Evolutionary conservation across 75 land plant genomes (phyloP).

Genomic region (Pinus taeda): DNA sequence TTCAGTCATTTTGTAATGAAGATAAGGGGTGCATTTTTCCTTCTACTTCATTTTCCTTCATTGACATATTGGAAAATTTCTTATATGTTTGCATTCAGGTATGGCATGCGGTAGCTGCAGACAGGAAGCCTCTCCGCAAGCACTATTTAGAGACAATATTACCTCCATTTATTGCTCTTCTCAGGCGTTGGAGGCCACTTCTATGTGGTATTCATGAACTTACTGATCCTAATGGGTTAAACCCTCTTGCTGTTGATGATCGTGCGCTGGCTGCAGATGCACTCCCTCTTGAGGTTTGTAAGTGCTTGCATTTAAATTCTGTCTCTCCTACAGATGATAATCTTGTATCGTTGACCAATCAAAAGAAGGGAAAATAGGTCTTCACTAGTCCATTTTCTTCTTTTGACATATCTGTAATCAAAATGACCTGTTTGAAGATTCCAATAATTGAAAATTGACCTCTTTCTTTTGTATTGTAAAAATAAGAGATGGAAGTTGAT

Average conservation of each 20-base stretch:
- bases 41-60: background rate
- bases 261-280: constrained; percentile 91
- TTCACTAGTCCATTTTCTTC: background rate
- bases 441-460: too few relatives aligned
- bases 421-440: too few relatives aligned
- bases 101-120: constrained; percentile 90
- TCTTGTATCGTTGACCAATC: background rate
- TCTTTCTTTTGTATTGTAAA: background rate
- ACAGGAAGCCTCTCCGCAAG: constrained; percentile 74
- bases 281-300: constrained; percentile 76
- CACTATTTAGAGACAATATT: constrained; percentile 78
- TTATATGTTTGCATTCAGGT: constrained; percentile 41
- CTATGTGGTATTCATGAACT: constrained; percentile 96
- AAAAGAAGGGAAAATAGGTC: background rate
- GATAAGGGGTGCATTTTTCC: too few relatives aligned
- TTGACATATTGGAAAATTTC: background rate
- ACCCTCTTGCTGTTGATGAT: constrained; percentile 91
- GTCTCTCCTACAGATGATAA: background rate
- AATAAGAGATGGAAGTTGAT: background rate
- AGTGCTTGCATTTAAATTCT: too few relatives aligned
- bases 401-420: too few relatives aligned
- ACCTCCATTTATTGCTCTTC: constrained; percentile 93
- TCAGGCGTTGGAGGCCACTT: constrained; percentile 96
- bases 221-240: constrained; percentile 88
- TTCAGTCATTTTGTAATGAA: too few relatives aligned